Percentiles rank a stretch among this genome's conserved stretches.
Conservation (phyloP, 2,329 filamentous ascomycete species). For the Plenodomus biglobosus region DNA sequence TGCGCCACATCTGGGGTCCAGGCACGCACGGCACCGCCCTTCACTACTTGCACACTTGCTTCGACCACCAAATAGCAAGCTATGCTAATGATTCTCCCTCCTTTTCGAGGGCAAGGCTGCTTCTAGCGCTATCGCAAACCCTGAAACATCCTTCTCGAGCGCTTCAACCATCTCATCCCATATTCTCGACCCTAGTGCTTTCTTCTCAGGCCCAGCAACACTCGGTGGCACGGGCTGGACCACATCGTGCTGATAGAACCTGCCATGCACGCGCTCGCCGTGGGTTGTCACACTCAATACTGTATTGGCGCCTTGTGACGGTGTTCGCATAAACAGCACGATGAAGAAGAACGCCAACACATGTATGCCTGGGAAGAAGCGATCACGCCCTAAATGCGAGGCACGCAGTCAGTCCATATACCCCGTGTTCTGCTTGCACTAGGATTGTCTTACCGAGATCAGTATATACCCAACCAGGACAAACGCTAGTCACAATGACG, state of each 20-base stretch:
- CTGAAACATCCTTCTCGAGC: slow-evolving; percentile 35
- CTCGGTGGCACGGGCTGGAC: slow-evolving; percentile 34
- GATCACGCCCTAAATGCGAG: slow-evolving; percentile 20
- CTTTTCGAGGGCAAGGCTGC: slow-evolving; percentile 3
- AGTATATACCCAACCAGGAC: slow-evolving; percentile 36
- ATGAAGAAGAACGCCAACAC: slow-evolving; percentile 24
- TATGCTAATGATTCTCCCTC: neutral
- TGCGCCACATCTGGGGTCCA: slow-evolving; percentile 4
- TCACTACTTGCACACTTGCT: too few species aligned
- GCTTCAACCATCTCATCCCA: slow-evolving; percentile 40
- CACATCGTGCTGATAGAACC: slow-evolving; percentile 42
- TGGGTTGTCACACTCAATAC: slow-evolving; percentile 40
- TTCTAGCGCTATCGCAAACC: slow-evolving; percentile 11
- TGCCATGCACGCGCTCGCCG: slow-evolving; percentile 38
- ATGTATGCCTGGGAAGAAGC: slow-evolving; percentile 29
- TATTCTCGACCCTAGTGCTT: slow-evolving; percentile 29
- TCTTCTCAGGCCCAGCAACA: slow-evolving; percentile 36
- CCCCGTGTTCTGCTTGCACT: neutral
- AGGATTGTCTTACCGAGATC: slow-evolving; percentile 18
- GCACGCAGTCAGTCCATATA: neutral
- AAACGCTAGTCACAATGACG: slow-evolving; percentile 42
- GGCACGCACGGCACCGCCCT: slow-evolving; percentile 1
- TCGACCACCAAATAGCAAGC: too few species aligned
- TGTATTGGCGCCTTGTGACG: slow-evolving; percentile 34
- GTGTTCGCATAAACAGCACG: slow-evolving; percentile 27